Conservation (phyloP, 2,329 filamentous ascomycete genomes). For the Fusarium duplospermum region DNA sequence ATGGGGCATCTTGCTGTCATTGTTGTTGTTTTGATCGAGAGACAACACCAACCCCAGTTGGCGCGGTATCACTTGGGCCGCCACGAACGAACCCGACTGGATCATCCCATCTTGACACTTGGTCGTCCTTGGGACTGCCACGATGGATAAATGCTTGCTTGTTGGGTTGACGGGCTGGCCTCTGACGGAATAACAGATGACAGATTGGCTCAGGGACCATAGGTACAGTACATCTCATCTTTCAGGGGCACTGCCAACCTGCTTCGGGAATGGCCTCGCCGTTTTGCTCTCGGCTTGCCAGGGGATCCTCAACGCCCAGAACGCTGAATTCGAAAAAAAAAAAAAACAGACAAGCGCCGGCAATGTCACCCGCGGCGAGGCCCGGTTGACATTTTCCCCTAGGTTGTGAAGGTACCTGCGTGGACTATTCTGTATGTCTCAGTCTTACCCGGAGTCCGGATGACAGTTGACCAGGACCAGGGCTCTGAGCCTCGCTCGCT, state of each 20-base stretch:
- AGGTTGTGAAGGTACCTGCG: constrained; percentile 23
- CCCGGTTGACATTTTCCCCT: neutral
- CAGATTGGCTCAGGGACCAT: neutral
- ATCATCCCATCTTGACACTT: neutral
- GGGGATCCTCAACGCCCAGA: neutral
- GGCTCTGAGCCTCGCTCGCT: neutral
- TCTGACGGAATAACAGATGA: neutral
- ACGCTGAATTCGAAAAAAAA: neutral
- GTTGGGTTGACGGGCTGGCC: neutral
- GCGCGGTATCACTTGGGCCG: neutral
- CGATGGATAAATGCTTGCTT: neutral
- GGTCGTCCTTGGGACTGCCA: neutral
- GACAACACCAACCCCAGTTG: neutral
- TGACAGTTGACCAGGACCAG: constrained; percentile 24
- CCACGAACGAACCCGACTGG: neutral
- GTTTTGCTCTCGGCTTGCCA: neutral
- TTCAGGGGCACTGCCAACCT: neutral
- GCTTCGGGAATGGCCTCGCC: constrained; percentile 4
- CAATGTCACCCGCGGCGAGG: constrained; percentile 4
- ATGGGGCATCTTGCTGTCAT: neutral
- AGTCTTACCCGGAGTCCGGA: constrained; percentile 17
- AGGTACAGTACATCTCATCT: neutral
- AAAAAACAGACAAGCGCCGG: neutral
- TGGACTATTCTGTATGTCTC: constrained; percentile 32
- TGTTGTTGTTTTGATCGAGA: neutral